A percentile compares a stretch with the other conserved stretches of the same genome.
Evolutionary conservation across 768 basidiomycete genomes (phyloP).

Genomic region (Pholiota conissans): DNA sequence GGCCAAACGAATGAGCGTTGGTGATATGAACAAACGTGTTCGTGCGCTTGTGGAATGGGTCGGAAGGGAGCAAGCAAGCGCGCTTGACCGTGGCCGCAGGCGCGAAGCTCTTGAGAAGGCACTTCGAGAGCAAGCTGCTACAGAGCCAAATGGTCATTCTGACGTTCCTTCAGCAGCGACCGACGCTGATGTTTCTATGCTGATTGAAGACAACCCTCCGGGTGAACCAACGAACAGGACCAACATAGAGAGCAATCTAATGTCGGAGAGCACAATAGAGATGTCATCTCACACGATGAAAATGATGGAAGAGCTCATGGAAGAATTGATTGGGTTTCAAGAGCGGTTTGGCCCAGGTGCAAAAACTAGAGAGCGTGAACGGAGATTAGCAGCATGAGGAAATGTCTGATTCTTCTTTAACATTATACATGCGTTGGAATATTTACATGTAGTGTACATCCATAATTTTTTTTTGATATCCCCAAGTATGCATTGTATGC

Average conservation of each 20-base stretch:
- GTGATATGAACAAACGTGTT: conserved; percentile 96
- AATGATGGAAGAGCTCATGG: conserved; percentile 90
- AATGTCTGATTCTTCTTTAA: background rate
- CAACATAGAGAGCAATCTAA: conserved; percentile 17
- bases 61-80: conserved; percentile 81
- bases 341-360: conserved; percentile 73
- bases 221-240: conserved; percentile 1
- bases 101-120: conserved; percentile 65
- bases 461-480: no score
- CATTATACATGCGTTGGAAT: background rate
- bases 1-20: conserved; percentile 91
- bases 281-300: conserved; percentile 56
- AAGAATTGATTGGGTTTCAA: conserved; percentile 86
- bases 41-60: conserved; percentile 91
- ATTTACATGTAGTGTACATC: background rate
- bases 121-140: conserved; percentile 34
- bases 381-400: conserved; percentile 33
- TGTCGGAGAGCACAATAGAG: conserved; percentile 24
- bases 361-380: conserved; percentile 52
- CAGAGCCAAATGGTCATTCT: conserved; percentile 9
- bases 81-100: conserved; percentile 68
- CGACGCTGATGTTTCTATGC: conserved; percentile 14
- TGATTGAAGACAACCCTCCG: conserved; percentile 13
- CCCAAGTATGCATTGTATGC: no score
- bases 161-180: conserved; percentile 8